Evolutionary conservation across 257 asterid genomes (phyloP).

Genomic region (Scutellaria minor): DNA sequence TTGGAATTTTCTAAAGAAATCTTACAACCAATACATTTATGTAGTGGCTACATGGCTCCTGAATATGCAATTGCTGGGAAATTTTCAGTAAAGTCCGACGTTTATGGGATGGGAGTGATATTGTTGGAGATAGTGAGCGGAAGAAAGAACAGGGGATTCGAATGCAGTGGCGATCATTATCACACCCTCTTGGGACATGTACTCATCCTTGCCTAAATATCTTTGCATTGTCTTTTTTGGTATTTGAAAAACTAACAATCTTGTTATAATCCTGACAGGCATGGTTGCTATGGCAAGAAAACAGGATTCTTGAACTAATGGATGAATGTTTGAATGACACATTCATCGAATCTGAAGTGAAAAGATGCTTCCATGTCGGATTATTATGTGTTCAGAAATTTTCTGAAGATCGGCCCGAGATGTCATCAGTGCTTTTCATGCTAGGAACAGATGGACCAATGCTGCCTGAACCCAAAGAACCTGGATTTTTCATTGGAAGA

Average conservation of each 20-base stretch:
- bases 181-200: conserved; percentile 52
- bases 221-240: no score
- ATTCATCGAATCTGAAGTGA: conserved; percentile 40
- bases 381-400: conserved; percentile 37
- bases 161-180: conserved; percentile 30
- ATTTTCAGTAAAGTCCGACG: conserved; percentile 52
- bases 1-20: not conserved
- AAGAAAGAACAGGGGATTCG: conserved; percentile 45
- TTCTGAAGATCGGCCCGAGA: no score
- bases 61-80: conserved; percentile 56
- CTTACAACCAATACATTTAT: not conserved
- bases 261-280: conserved; percentile 34
- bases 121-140: conserved; percentile 55
- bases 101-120: conserved; percentile 54
- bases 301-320: conserved; percentile 38
- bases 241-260: not conserved
- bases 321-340: conserved; percentile 38
- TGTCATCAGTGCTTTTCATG: no score
- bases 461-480: conserved; percentile 47
- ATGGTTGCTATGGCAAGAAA: conserved; percentile 47
- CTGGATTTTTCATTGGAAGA: conserved; percentile 45
- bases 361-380: conserved; percentile 51
- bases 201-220: not conserved
- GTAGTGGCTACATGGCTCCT: conserved; percentile 62
- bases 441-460: conserved; percentile 23